Evolutionary conservation across 1,284 basidiomycete species (phyloP).

Genomic region (Marasmius fiardii): DNA sequence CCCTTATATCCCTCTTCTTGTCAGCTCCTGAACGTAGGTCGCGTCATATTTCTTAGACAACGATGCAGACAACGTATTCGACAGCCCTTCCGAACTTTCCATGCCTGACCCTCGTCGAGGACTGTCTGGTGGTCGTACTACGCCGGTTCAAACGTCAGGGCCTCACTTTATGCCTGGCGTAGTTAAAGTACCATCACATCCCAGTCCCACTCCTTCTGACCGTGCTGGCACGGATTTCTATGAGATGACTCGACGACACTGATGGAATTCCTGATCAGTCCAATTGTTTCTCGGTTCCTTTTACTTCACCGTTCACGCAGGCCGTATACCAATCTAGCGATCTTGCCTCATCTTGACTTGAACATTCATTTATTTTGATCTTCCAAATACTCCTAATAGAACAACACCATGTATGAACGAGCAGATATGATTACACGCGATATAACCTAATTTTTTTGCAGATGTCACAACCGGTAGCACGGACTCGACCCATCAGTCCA

Average conservation of each 20-base stretch:
- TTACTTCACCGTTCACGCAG: not conserved
- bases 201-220: constrained; percentile 1
- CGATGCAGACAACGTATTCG: constrained; percentile 34
- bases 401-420: not conserved
- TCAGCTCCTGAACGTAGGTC: constrained; percentile 1
- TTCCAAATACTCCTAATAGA: no score
- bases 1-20: constrained; percentile 1
- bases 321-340: not conserved
- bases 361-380: not conserved
- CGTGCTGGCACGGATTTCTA: constrained; percentile 22
- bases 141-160: constrained; percentile 4
- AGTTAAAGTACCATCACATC: constrained; percentile 13
- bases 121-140: constrained; percentile 15
- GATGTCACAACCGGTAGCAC: not conserved
- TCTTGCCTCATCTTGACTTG: not conserved
- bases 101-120: constrained; percentile 32
- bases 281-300: not conserved
- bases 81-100: constrained; percentile 21
- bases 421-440: constrained; percentile 2
- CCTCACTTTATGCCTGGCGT: constrained; percentile 14
- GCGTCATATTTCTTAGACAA: constrained; percentile 33
- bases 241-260: constrained; percentile 24
- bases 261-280: not conserved
- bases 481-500: no score
- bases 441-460: not conserved